Percentiles rank a stretch among this genome's conserved stretches.
Conservation (phyloP, 306 rosid species). For the Urtica urens region DNA sequence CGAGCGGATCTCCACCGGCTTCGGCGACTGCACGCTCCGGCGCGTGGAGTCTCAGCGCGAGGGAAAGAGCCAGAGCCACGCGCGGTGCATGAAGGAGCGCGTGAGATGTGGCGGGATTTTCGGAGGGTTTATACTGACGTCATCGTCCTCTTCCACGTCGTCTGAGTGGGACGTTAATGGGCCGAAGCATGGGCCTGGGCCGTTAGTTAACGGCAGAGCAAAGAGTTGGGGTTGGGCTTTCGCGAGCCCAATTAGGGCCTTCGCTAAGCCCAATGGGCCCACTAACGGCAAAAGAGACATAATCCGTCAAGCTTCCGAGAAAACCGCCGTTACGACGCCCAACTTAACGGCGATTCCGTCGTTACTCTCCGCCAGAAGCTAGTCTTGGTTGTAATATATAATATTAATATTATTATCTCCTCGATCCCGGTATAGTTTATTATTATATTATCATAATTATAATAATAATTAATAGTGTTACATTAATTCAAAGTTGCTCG, state of each 20-base stretch:
- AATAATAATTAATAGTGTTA: not conserved
- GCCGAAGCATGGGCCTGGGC: conserved; percentile 5
- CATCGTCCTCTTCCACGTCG: conserved; percentile 71
- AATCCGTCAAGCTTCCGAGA: conserved; percentile 27
- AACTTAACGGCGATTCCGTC: conserved; percentile 69
- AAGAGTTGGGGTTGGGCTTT: conserved; percentile 85
- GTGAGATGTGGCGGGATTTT: conserved; percentile 75
- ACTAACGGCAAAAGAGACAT: conserved; percentile 41
- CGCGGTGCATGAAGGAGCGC: conserved; percentile 57
- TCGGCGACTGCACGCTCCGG: conserved; percentile 85
- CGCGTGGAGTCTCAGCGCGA: conserved; percentile 89
- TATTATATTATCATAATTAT: not conserved
- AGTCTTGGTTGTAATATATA: not conserved
- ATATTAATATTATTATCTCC: not conserved
- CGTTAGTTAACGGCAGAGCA: conserved; percentile 30
- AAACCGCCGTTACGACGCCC: conserved; percentile 31
- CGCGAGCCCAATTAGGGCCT: conserved; percentile 93
- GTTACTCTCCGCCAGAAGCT: conserved; percentile 48
- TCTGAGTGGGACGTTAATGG: conserved; percentile 53
- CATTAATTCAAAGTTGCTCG: not conserved
- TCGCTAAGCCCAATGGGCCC: conserved; percentile 33
- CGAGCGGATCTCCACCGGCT: conserved; percentile 95
- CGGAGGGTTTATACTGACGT: conserved; percentile 74
- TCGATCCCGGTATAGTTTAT: not conserved
- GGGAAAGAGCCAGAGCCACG: conserved; percentile 18